Evolutionary conservation across 176 grass and related monocot species (phyloP).

Genomic region (Hsuehochloa calcarea): DNA sequence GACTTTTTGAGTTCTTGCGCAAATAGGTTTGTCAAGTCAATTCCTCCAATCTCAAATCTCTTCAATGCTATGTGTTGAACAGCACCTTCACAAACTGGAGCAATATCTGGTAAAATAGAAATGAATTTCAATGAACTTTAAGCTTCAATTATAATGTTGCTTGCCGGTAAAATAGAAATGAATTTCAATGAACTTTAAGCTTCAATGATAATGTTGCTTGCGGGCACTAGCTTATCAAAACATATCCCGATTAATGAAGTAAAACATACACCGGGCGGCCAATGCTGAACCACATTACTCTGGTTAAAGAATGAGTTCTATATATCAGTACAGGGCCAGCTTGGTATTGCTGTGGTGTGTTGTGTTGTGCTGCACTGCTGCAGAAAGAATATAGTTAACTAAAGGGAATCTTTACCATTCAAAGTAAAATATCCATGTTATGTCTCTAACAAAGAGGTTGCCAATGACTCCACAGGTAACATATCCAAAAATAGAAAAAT

Average conservation of each 20-base stretch:
- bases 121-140: conserved; percentile 5
- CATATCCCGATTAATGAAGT: background rate
- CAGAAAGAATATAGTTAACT: background rate
- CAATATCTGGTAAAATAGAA: conserved; percentile 80
- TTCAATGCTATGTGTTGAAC: conserved; percentile 92
- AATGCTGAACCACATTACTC: background rate
- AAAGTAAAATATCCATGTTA: background rate
- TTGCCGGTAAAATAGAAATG: conserved; percentile 12
- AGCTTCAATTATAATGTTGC: background rate
- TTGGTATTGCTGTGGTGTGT: background rate
- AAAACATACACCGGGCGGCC: conserved; percentile 11
- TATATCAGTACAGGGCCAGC: background rate
- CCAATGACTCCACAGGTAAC: background rate
- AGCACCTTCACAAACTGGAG: conserved; percentile 94
- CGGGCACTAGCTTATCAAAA: background rate
- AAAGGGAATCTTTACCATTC: background rate
- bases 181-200: conserved; percentile 16
- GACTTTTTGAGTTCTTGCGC: conserved; percentile 76
- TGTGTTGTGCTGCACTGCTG: background rate
- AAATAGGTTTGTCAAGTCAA: conserved; percentile 93
- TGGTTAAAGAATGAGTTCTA: background rate
- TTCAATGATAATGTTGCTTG: background rate
- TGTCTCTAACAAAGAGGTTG: background rate
- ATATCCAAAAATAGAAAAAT: background rate
- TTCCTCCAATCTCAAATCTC: conserved; percentile 87